These are phyloP conservation scores for Cladophialophora bantiana DNA, from an alignment of 2,329 filamentous ascomycete species.

Conservation along the genomic window DNA sequence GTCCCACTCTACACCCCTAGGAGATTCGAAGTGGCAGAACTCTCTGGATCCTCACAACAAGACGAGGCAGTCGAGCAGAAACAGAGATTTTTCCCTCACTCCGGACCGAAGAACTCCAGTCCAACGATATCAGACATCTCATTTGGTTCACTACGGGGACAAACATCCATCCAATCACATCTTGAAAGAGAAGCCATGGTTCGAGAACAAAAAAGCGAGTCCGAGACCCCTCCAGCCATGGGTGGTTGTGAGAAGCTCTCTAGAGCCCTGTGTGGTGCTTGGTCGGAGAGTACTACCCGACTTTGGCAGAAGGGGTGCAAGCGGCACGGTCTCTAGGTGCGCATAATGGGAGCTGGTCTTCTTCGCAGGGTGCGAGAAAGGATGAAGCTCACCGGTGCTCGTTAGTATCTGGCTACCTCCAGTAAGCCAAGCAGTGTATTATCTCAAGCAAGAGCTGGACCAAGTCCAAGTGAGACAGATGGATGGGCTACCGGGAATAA, in stretches of 20 bases:
- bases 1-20: slow-evolving; percentile 29
- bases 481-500: neutral
- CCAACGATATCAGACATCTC: slow-evolving; percentile 28
- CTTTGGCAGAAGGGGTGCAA: slow-evolving; percentile 12
- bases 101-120: slow-evolving; percentile 8
- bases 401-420: neutral
- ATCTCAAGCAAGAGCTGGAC: neutral
- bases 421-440: neutral
- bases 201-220: slow-evolving; percentile 15
- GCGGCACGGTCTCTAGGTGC: neutral
- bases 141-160: slow-evolving; percentile 24
- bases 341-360: neutral
- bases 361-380: neutral
- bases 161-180: slow-evolving; percentile 27
- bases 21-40: slow-evolving; percentile 18
- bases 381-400: neutral
- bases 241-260: slow-evolving; percentile 20
- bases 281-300: slow-evolving; percentile 12
- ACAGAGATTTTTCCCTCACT: slow-evolving; percentile 10
- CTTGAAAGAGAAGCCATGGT: slow-evolving; percentile 28
- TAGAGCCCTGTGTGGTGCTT: slow-evolving; percentile 7
- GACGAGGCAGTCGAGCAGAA: neutral
- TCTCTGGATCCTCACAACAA: neutral
- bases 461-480: neutral
- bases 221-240: neutral